A percentile compares a stretch with the other conserved stretches of the same genome.
Conservation (phyloP, 116 monocot genomes). For the Zostera marina region DNA sequence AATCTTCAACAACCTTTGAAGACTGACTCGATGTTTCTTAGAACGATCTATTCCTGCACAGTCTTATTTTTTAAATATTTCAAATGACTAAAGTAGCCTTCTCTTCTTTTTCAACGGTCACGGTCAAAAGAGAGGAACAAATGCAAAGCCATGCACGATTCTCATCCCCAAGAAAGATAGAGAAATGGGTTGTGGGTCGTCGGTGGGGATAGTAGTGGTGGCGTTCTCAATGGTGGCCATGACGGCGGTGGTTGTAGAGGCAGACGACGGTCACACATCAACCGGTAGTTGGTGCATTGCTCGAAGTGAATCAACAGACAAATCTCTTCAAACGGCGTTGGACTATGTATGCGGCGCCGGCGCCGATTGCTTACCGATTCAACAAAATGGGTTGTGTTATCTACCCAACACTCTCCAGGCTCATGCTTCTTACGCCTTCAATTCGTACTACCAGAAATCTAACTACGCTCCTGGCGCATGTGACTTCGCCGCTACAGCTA, state of each 20-base stretch:
- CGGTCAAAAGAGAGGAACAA: no score
- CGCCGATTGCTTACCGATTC: constrained; percentile 24
- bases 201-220: neutral
- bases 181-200: neutral
- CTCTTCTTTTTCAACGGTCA: no score
- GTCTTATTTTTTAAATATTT: neutral
- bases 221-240: neutral
- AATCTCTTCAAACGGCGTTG: constrained; percentile 45
- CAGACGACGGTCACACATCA: no score
- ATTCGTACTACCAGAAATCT: constrained; percentile 74
- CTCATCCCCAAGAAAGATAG: no score
- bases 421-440: constrained; percentile 86
- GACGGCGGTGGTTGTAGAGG: no score
- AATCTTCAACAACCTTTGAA: no score
- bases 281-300: constrained; percentile 70
- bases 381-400: constrained; percentile 48
- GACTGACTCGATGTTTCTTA: no score
- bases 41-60: no score
- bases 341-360: constrained; percentile 33
- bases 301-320: constrained; percentile 21
- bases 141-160: no score
- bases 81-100: no score
- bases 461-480: constrained; percentile 56
- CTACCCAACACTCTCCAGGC: constrained; percentile 56
- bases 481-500: constrained; percentile 79